These are phyloP conservation scores for Penicillium flavigenum DNA, from an alignment of 495 filamentous ascomycete species.

Conservation along the genomic window DNA sequence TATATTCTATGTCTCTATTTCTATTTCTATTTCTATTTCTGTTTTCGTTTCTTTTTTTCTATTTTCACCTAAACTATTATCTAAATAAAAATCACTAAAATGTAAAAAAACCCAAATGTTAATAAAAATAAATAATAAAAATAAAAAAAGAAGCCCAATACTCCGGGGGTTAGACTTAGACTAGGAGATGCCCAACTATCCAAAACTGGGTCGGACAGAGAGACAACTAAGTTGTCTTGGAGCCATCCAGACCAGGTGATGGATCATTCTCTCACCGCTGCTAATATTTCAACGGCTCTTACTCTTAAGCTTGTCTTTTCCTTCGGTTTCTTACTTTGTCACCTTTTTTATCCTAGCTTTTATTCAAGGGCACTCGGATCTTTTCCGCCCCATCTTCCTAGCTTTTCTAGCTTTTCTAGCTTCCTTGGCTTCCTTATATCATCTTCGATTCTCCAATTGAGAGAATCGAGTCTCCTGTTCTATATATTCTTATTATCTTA, in stretches of 20 bases:
- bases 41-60: neutral
- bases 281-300: slow-evolving; percentile 22
- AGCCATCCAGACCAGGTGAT: slow-evolving; percentile 22
- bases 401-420: slow-evolving; percentile 2
- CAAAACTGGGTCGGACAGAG: slow-evolving; percentile 29
- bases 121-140: neutral
- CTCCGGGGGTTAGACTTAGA: slow-evolving; percentile 10
- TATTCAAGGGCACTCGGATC: slow-evolving; percentile 20
- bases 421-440: neutral
- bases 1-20: neutral
- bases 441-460: slow-evolving; percentile 13
- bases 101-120: neutral
- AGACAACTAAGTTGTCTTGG: slow-evolving; percentile 20
- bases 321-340: neutral
- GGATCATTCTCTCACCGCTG: slow-evolving; percentile 34
- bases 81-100: neutral
- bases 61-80: neutral
- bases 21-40: neutral
- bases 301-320: slow-evolving; percentile 13
- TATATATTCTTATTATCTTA: slow-evolving; percentile 12
- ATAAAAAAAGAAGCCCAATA: slow-evolving; percentile 10
- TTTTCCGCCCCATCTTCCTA: slow-evolving; percentile 9
- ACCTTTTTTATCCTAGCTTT: neutral
- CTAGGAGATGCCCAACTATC: slow-evolving; percentile 27
- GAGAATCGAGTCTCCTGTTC: slow-evolving; percentile 4